Base-by-base conservation (phyloP, 352 stramenopile species). In the Phytophthora ohioensis region DNA sequence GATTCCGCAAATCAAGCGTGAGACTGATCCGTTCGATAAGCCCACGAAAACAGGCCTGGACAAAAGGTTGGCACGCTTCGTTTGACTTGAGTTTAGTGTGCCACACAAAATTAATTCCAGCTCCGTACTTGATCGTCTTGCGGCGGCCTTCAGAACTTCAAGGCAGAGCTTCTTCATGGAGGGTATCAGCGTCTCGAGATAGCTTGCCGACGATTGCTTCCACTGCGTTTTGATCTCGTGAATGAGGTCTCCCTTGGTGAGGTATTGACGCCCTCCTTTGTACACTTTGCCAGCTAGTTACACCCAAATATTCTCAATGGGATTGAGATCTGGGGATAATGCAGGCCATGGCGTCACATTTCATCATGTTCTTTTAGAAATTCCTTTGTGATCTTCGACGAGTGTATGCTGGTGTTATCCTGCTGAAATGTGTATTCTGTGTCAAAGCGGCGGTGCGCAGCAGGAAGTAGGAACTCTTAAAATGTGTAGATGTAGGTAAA, bases 381-480 rank as follows among this genome's bases (percentile, higher is more conserved):
- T 0, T 15, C 30, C 38, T 54, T 54, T 2, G 59, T 53, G 2
- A 12, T 31, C 21, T 54, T 60, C 8, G 49, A 68, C 0, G 30
- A 46, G 13, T 68, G 32, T 27, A 61, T 68, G 41, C 49, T 56
- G 8, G 49, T 51, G 7, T 49, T 60, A 34, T 57, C 60, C 0
- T 68, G 60, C 51, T 61, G 49, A 11, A 60, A 60, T 1, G 49
- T 59, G 30, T 34, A 67, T 2, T 67, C 59, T 1, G 59, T 55
- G 21, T 39, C 59, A 38, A 59, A 58, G 2, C 48, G 38, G 1
- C 49, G 48, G 34, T 67, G 59, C 11, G 36, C 58, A 5, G 48
- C 36, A 27, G 36, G 36, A 2, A 65, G 57, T 3, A 57, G 36
- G 31, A 38, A 21, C 49, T 59, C 39, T 2, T 39, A 59, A 2